Percentiles rank a stretch among this genome's conserved stretches.
Evolutionary conservation across 495 filamentous ascomycete species (phyloP).

Genomic region (Penicillium herquei): DNA sequence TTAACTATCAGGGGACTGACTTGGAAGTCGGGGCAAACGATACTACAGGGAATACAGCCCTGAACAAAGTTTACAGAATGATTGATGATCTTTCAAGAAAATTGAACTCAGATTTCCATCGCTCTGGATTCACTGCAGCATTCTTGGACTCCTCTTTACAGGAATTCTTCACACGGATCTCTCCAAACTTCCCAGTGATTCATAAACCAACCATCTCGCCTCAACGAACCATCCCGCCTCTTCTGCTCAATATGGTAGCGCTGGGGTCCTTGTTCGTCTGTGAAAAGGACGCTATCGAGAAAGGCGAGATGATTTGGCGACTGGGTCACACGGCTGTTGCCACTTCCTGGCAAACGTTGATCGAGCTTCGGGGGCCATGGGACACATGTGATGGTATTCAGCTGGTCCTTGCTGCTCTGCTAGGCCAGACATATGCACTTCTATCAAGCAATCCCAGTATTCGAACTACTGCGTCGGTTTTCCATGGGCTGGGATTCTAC

Average conservation of each 20-base stretch:
- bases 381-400: conserved; percentile 21
- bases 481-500: conserved; percentile 19
- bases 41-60: conserved; percentile 7
- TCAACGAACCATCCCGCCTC: conserved; percentile 15
- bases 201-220: conserved; percentile 13
- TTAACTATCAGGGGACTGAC: neutral
- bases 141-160: conserved; percentile 18
- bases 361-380: conserved; percentile 10
- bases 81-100: conserved; percentile 17
- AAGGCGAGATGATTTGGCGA: conserved; percentile 19
- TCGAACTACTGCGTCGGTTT: conserved; percentile 15
- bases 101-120: conserved; percentile 12
- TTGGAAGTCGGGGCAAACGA: neutral
- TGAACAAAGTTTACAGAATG: conserved; percentile 14
- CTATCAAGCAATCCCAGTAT: conserved; percentile 13
- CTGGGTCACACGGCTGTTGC: conserved; percentile 19
- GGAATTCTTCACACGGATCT: conserved; percentile 17
- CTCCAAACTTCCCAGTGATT: conserved; percentile 12
- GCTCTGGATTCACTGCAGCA: conserved; percentile 13
- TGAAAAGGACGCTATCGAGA: conserved; percentile 5
- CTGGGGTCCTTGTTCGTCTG: conserved; percentile 19
- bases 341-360: conserved; percentile 18
- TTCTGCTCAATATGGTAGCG: conserved; percentile 19
- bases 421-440: conserved; percentile 18
- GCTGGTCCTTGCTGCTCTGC: conserved; percentile 16